Base-by-base conservation (phyloP, 805 yeast species). In the Wickerhamomyces bovis region DNA sequence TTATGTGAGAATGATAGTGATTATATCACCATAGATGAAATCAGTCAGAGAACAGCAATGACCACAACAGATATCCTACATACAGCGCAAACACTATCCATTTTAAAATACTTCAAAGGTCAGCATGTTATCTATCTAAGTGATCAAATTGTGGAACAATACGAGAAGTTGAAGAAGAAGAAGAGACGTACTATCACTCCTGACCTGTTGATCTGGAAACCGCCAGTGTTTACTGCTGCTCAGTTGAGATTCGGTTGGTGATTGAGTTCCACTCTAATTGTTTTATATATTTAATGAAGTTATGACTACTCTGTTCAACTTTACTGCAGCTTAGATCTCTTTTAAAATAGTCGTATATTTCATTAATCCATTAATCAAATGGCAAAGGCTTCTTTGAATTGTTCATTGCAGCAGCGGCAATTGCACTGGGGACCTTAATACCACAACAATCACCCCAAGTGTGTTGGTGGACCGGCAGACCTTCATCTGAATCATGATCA, bases 371-470 rank as follows among this genome's bases (percentile, higher is more conserved):
- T 62, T 58, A 85, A 63, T 85, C 94, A 69, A 84, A 85, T 1
- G 92, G 92, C 20, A 85, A 66, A 13, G 75, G 77, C 50, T 62
- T 71, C 3, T 42, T 41, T 9, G 45, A 56, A 2, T 19, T 33
- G 25, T 33, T 16, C 66, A 78, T 68, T 51, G 80, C 82, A 15
- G 82, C 76, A 0, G 97, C 99, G 0, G 97, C 98, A 47, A 89
- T 78, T 0, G 97, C 97, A 66, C 97, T 89, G 0, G 99, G 99
- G 2, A 94, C 77, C 60, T 88, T 87, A 43, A 94, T 94, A 8
- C 99, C 99, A 69, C 99, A 94, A 60, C 99, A 94, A 63, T 94
- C 98, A 9, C 96, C 98, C 96, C 96, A 94, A 3, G 87, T 81
- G 38, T 71, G 73, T 41, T 69, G 71, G 48, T 70, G 76, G 3